These are phyloP conservation scores for Beauveria sp. DNA, from an alignment of 2,329 filamentous ascomycete species.

Conservation along the genomic window DNA sequence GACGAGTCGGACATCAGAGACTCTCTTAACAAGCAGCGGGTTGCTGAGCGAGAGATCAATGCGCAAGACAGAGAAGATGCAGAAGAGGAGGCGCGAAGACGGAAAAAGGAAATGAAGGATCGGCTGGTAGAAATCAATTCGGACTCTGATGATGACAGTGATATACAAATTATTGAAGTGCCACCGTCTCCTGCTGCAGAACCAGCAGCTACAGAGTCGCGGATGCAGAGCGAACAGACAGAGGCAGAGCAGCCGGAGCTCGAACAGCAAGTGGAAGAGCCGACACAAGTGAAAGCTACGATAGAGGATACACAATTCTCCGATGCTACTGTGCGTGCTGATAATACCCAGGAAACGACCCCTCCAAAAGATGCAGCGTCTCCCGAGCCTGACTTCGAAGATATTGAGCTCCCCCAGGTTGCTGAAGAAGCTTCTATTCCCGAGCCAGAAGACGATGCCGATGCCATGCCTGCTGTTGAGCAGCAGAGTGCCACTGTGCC, in stretches of 20 bases:
- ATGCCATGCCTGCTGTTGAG: not conserved
- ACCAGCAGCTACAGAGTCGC: not conserved
- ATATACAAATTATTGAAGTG: conserved; percentile 49
- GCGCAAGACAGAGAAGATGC: conserved; percentile 54
- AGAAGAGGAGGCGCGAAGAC: conserved; percentile 44
- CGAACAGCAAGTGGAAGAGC: not conserved
- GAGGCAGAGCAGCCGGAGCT: not conserved
- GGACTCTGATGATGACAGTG: conserved; percentile 49
- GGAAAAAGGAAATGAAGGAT: conserved; percentile 34
- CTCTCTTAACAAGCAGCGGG: conserved; percentile 50
- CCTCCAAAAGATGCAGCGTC: conserved; percentile 10
- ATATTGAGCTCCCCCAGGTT: conserved; percentile 21
- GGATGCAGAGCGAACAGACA: not conserved
- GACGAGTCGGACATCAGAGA: conserved; percentile 60
- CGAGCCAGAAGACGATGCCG: not conserved
- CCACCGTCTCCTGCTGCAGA: conserved; percentile 26
- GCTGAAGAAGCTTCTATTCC: not conserved
- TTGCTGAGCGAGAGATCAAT: conserved; percentile 51
- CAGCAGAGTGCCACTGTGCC: not conserved
- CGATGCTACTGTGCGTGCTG: not conserved
- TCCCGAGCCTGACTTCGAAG: conserved; percentile 28
- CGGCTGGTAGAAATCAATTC: conserved; percentile 56
- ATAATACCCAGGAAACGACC: not conserved
- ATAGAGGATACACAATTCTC: not conserved
- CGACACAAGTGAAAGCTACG: not conserved